A percentile compares a stretch with the other conserved stretches of the same genome.
phyloP scores from a whole-genome alignment of 108 stramenopile genomes.

The Nitzschia putrida region DNA sequence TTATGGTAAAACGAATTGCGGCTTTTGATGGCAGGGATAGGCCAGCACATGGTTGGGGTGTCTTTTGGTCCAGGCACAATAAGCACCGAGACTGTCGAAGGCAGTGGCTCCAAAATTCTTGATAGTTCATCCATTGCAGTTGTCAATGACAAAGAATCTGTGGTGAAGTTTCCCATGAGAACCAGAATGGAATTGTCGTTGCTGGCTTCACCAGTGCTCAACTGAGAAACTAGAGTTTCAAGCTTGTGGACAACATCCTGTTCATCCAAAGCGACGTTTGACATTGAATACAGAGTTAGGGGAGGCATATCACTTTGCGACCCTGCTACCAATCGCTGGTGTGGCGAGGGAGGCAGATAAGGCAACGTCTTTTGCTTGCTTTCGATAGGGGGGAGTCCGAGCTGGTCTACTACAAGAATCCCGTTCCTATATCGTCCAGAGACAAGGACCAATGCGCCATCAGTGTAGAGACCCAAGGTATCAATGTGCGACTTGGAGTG shows the following conservation, averaged over 20 bases:
- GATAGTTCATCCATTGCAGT: slow-evolving; percentile 48
- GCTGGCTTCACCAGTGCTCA: background rate
- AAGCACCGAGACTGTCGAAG: slow-evolving; percentile 59
- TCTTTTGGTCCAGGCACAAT: slow-evolving; percentile 93
- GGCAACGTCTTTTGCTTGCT: background rate
- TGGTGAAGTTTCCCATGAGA: slow-evolving; percentile 93
- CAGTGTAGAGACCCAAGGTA: slow-evolving; percentile 61
- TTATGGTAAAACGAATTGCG: background rate
- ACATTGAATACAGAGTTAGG: slow-evolving; percentile 19
- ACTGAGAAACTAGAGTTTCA: slow-evolving; percentile 60
- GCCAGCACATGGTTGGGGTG: slow-evolving; percentile 67
- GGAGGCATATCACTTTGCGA: background rate
- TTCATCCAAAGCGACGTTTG: slow-evolving; percentile 87
- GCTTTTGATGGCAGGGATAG: slow-evolving; percentile 49
- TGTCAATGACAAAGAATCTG: slow-evolving; percentile 18
- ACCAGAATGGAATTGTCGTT: slow-evolving; percentile 68
- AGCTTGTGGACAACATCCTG: slow-evolving; percentile 79
- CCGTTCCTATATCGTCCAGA: slow-evolving; percentile 87
- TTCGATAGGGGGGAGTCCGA: slow-evolving; percentile 68
- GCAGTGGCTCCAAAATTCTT: slow-evolving; percentile 59
- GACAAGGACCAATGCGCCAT: slow-evolving; percentile 86
- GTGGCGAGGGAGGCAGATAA: slow-evolving; percentile 13
- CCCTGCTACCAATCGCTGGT: background rate
- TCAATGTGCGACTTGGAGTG: slow-evolving; percentile 54
- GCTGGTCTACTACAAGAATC: slow-evolving; percentile 60